Conservation (phyloP, 1,284 basidiomycete species). For the Pascua guehoae region DNA sequence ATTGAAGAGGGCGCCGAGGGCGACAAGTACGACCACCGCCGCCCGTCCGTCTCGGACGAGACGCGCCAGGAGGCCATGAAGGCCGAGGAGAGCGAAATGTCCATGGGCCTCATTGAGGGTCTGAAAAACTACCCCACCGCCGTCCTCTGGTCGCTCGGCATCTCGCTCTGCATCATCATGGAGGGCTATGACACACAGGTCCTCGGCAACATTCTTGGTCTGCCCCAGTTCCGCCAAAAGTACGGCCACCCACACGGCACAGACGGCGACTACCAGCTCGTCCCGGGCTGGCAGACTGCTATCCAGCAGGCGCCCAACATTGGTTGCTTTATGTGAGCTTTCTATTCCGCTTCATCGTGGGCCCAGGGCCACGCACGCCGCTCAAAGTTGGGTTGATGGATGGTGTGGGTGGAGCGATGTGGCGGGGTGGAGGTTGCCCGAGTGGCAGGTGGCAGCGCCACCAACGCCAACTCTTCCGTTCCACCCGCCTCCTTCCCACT, state of each 20-base stretch:
- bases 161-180: conserved; percentile 15
- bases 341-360: not conserved
- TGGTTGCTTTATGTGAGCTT: conserved; percentile 22
- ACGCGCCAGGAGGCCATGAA: conserved; percentile 16
- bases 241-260: conserved; percentile 5
- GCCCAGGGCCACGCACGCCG: not conserved
- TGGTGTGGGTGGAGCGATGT: not conserved
- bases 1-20: too few species aligned
- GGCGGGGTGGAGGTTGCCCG: too few species aligned
- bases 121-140: conserved; percentile 17
- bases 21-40: too few species aligned
- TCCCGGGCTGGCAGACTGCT: conserved; percentile 26
- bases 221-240: conserved; percentile 12
- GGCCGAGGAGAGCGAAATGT: conserved; percentile 13
- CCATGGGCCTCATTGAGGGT: conserved; percentile 10
- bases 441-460: too few species aligned
- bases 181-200: conserved; percentile 15
- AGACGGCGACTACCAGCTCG: conserved; percentile 22
- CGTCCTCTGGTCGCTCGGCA: conserved; percentile 18
- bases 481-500: not conserved
- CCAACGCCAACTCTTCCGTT: conserved; percentile 3
- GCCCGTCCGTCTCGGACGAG: not conserved
- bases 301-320: conserved; percentile 21
- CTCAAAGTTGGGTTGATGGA: too few species aligned
- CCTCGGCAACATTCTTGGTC: conserved; percentile 11